These are phyloP conservation scores for Moesziomyces parantarcticus DNA, from an alignment of 1,284 basidiomycete species.

Conservation along the genomic window DNA sequence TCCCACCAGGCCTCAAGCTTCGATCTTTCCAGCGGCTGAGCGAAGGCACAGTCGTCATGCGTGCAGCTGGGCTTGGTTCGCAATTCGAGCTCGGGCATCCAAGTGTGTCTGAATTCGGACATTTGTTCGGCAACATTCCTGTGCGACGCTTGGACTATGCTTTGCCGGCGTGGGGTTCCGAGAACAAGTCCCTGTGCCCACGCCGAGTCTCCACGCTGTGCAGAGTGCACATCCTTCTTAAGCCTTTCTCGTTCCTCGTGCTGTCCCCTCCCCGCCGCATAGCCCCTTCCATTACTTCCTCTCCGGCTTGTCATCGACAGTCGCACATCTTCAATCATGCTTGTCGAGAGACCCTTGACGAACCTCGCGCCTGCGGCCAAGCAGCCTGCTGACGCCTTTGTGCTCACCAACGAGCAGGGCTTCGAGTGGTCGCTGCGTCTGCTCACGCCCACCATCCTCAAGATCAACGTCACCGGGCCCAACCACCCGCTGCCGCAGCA, in stretches of 20 bases:
- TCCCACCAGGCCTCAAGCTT: not conserved
- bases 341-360: conserved; percentile 43
- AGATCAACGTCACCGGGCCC: conserved; percentile 66
- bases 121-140: not conserved
- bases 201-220: not conserved
- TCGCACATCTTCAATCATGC: conserved; percentile 17
- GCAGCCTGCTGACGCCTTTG: conserved; percentile 39
- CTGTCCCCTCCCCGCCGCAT: not conserved
- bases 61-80: too few relatives aligned
- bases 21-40: not conserved
- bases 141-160: not conserved
- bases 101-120: not conserved
- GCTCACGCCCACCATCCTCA: conserved; percentile 65
- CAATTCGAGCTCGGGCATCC: too few relatives aligned
- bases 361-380: conserved; percentile 22
- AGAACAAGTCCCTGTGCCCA: not conserved
- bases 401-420: conserved; percentile 50
- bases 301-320: conserved; percentile 1
- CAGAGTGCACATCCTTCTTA: conserved; percentile 7
- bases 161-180: not conserved
- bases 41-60: not conserved
- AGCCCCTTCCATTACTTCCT: not conserved
- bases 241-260: not conserved
- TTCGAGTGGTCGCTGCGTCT: conserved; percentile 67
- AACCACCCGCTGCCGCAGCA: conserved; percentile 68